A percentile compares a stretch with the other conserved stretches of the same genome.
phyloP scores from a whole-genome alignment of 2,329 filamentous ascomycete species.

The Nothophoma quercina region DNA sequence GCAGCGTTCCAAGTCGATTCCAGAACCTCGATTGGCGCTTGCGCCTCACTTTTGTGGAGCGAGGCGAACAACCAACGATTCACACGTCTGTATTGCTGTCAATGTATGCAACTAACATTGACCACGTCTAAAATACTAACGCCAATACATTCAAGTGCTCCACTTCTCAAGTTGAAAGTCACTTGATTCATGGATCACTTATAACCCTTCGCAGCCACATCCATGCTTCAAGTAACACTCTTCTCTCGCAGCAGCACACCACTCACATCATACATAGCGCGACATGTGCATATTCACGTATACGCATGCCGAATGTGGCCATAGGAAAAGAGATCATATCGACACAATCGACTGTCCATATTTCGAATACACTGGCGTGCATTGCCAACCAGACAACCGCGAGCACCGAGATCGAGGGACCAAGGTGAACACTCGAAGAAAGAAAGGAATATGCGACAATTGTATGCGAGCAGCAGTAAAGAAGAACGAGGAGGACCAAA shows the following conservation, averaged over 20 bases:
- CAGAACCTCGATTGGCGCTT: slow-evolving; percentile 11
- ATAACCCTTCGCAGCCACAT: background rate
- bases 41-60: slow-evolving; percentile 22
- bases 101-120: slow-evolving; percentile 15
- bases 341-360: slow-evolving; percentile 25
- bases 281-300: slow-evolving; percentile 37
- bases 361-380: slow-evolving; percentile 17
- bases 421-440: slow-evolving; percentile 18
- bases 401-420: slow-evolving; percentile 21
- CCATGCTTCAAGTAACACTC: background rate
- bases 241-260: background rate
- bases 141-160: slow-evolving; percentile 7
- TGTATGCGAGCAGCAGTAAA: slow-evolving; percentile 14
- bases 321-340: slow-evolving; percentile 28
- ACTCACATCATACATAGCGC: background rate
- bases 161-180: slow-evolving; percentile 8
- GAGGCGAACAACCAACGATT: slow-evolving; percentile 18
- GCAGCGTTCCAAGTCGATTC: background rate
- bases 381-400: slow-evolving; percentile 30
- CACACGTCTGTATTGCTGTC: slow-evolving; percentile 15
- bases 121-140: slow-evolving; percentile 12
- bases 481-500: background rate
- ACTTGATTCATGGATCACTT: background rate
- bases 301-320: slow-evolving; percentile 29
- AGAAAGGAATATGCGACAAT: slow-evolving; percentile 25